phyloP scores from a whole-genome alignment of 1,284 basidiomycete genomes.

The Sporisorium reilianum region DNA sequence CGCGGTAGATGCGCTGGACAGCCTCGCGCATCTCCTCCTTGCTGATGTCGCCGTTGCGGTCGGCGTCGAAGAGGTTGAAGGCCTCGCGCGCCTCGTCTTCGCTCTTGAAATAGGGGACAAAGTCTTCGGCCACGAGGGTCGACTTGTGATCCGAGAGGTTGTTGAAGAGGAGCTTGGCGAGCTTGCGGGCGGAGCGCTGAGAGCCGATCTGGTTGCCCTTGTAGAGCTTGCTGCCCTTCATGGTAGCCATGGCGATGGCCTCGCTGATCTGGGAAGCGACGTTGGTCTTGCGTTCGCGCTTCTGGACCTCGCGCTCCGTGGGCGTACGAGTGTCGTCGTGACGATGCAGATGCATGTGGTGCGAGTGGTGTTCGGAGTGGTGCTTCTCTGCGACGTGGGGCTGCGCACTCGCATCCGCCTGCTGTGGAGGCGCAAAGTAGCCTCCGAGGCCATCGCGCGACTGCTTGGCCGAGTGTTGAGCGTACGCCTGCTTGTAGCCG shows the following conservation, averaged over 20 bases:
- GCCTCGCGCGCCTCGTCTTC: constrained; percentile 80
- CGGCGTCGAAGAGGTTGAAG: constrained; percentile 83
- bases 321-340: constrained; percentile 18
- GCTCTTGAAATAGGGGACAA: constrained; percentile 79
- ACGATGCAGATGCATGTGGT: constrained; percentile 26
- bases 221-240: constrained; percentile 66
- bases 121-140: constrained; percentile 73
- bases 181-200: constrained; percentile 77
- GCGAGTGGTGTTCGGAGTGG: constrained; percentile 21
- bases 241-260: constrained; percentile 63
- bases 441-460: constrained; percentile 55
- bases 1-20: constrained; percentile 83
- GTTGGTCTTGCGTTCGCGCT: constrained; percentile 47
- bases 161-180: constrained; percentile 81
- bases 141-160: constrained; percentile 69
- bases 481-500: constrained; percentile 48
- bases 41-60: constrained; percentile 83
- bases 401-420: constrained; percentile 13
- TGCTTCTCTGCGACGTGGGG: constrained; percentile 15
- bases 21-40: constrained; percentile 86
- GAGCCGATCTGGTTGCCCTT: constrained; percentile 67
- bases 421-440: constrained; percentile 47
- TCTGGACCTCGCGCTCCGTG: constrained; percentile 34
- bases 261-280: constrained; percentile 60
- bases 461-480: constrained; percentile 42